These are phyloP conservation scores for Colletotrichum agaves DNA, from an alignment of 2,329 filamentous ascomycete species.

Conservation along the genomic window DNA sequence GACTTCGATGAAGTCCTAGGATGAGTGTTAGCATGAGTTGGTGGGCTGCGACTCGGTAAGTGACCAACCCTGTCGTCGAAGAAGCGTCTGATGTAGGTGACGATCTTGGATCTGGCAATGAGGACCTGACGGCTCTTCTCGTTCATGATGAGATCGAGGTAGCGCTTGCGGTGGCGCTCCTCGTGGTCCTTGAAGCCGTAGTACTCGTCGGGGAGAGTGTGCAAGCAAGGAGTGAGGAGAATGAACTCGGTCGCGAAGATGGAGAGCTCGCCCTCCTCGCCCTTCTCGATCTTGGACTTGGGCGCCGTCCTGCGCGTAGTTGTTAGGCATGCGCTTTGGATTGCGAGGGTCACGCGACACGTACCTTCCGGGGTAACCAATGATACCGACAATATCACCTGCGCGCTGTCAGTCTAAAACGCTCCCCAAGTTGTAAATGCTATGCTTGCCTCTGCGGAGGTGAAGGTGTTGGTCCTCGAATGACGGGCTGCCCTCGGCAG, in stretches of 20 bases:
- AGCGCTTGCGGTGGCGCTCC: constrained; percentile 89
- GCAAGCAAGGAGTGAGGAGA: constrained; percentile 89
- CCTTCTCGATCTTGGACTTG: constrained; percentile 83
- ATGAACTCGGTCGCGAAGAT: constrained; percentile 90
- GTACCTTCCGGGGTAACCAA: constrained; percentile 76
- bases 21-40: neutral
- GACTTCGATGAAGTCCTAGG: constrained; percentile 84
- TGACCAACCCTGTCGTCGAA: constrained; percentile 74
- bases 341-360: neutral
- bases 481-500: constrained; percentile 69
- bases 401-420: neutral
- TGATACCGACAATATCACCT: constrained; percentile 88
- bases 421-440: neutral
- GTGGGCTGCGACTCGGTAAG: neutral
- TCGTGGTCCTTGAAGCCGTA: constrained; percentile 97
- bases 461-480: constrained; percentile 92
- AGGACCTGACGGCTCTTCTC: constrained; percentile 85
- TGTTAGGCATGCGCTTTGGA: neutral
- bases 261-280: constrained; percentile 89
- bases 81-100: constrained; percentile 88
- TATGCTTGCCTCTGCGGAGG: constrained; percentile 72
- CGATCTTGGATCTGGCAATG: constrained; percentile 86
- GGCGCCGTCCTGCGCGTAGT: constrained; percentile 73
- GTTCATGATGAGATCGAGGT: constrained; percentile 98
- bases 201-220: constrained; percentile 88